Base-by-base conservation (phyloP, 495 filamentous ascomycete genomes). In the Thermothielavioides terrestris region DNA sequence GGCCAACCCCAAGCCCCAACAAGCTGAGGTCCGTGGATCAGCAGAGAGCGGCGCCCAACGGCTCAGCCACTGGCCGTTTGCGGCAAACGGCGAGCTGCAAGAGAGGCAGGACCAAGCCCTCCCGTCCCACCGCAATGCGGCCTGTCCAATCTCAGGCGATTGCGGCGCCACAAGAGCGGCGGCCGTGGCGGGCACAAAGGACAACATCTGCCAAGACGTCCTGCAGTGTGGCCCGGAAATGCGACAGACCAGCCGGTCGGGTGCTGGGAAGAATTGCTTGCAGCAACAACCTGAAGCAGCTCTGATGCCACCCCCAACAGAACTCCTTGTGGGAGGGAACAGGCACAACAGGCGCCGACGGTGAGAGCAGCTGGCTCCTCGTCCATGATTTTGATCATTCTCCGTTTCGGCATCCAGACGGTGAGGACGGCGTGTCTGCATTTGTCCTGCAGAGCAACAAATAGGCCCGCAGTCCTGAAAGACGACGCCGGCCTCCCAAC, bases 221-320 rank as follows among this genome's bases (percentile, higher is more conserved):
- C n/a, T n/a, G n/a, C n/a, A n/a, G n/a, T n/a, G n/a, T n/a, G 40
- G 40, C 40, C 17, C 18, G 25, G 42, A 21, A 28, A 31, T 14
- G 8, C 15, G 20, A 3, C 9, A 26, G 11, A 18, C 34, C 46
- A 47, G 45, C n/a, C n/a, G n/a, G n/a, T 47, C 10, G 25, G 35
- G 45, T 14, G 23, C 3, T 23, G 15, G 34, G 10, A 47, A 6
- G n/a, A 3, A 21, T 17, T 36, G 26, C 30, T 12, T 40, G 23
- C 25, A 38, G 35, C 43, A 30, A 48, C 15, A 4, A 23, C 46
- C 26, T 39, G 46, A 48, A 37, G 44, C 44, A 36, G 12, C n/a
- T 21, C 32, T 28, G 32, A 20, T 38, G 46, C 36, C 5, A 36
- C 35, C 46, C 46, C 35, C 46, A 39, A 31, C 26, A n/a, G n/a